Base-by-base conservation (phyloP, 139 green algal genomes). In the Chlorella sp. region DNA sequence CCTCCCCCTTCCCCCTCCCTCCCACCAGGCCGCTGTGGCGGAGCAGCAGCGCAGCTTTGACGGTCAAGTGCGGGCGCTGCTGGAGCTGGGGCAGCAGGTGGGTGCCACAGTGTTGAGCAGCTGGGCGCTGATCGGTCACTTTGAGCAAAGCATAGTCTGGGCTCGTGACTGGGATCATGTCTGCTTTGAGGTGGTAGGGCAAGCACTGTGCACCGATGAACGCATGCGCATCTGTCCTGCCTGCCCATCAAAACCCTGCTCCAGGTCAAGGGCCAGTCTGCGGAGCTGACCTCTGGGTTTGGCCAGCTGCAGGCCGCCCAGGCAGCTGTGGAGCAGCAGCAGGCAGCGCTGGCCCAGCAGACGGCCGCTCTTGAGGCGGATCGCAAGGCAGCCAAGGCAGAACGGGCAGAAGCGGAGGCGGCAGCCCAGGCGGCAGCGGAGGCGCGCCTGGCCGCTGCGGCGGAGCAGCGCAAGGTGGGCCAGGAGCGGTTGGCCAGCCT, bases 211-310 rank as follows among this genome's bases (percentile, higher is more conserved):
- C n/a, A n/a, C n/a, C n/a, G n/a, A n/a, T n/a, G n/a, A n/a, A n/a
- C n/a, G n/a, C n/a, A n/a, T n/a, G n/a, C n/a, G n/a, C n/a, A n/a
- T n/a, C n/a, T n/a, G n/a, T 26, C 51, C 51, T 23, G 12, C 51
- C 51, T 60, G 12, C 2, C 51, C 51, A 36, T 51, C 34, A 28
- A 47, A 16, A 1, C 28, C 2, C 34, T 55, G 30, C 30, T 74
- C 44, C 65, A 70, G 81, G 81, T 86, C 26, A 86, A 86, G 38
- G 55, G n/a, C 13, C 81, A 86, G 36, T 86, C 81, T 20, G 69
- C 72, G 26, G 69, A 86, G 70, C 30, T 86, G 28, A 26, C 81
- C 0, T 15, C 55, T 17, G 69, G 38, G 1, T 80, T 55, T 17
- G 26, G 3, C 18, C 56, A 63, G 55, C 70, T 86, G 81, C 55